phyloP scores from a whole-genome alignment of 2,329 filamentous ascomycete genomes.

The Aspergillus alliaceus region DNA sequence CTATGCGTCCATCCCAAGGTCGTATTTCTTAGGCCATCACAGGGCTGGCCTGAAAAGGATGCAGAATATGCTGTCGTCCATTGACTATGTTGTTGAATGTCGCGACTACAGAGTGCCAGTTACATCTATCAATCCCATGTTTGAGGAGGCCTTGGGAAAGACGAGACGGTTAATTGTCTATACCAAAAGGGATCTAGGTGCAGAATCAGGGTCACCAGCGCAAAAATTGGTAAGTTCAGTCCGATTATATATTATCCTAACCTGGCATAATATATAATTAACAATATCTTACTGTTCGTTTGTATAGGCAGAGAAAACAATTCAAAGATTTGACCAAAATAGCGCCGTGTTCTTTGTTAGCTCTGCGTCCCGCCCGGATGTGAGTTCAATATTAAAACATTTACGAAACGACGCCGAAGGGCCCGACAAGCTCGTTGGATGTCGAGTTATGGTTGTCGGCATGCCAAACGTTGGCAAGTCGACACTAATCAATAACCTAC shows the following conservation, averaged over 20 bases:
- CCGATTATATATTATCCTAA: neutral
- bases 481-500: slow-evolving; percentile 84
- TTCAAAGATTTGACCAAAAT: slow-evolving; percentile 35
- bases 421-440: slow-evolving; percentile 65
- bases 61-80: slow-evolving; percentile 73
- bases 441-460: slow-evolving; percentile 82
- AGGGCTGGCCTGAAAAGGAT: slow-evolving; percentile 77
- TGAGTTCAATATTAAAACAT: slow-evolving; percentile 34
- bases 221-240: slow-evolving; percentile 38
- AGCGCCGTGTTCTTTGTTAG: slow-evolving; percentile 38
- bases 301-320: slow-evolving; percentile 31
- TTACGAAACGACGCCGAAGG: slow-evolving; percentile 30
- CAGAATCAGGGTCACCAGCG: slow-evolving; percentile 40
- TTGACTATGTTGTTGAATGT: slow-evolving; percentile 90
- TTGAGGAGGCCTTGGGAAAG: slow-evolving; percentile 74
- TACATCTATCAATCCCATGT: slow-evolving; percentile 84
- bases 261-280: neutral
- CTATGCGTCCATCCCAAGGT: slow-evolving; percentile 74
- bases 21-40: slow-evolving; percentile 96
- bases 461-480: slow-evolving; percentile 99
- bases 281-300: neutral
- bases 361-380: slow-evolving; percentile 30
- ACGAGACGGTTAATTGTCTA: slow-evolving; percentile 80
- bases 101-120: slow-evolving; percentile 89
- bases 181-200: slow-evolving; percentile 80